phyloP scores from a whole-genome alignment of 2,329 filamentous ascomycete genomes.

The Ceratocystis alfenasii region DNA sequence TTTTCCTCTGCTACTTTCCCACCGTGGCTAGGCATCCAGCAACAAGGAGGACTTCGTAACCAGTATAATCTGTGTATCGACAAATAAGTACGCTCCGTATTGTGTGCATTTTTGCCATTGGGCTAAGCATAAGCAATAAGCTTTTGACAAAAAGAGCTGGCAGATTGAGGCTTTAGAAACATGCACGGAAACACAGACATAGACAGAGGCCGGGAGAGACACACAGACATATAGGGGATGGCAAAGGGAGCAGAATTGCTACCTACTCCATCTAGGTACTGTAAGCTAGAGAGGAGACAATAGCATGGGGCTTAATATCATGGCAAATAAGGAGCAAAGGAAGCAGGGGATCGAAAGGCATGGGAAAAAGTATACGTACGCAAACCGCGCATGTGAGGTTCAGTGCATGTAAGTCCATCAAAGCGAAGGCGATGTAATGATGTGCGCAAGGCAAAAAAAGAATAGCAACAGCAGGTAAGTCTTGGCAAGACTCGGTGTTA shows the following conservation, averaged over 20 bases:
- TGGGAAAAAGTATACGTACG: no score
- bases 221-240: background rate
- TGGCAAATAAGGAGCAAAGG: no score
- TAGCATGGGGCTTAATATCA: no score
- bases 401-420: no score
- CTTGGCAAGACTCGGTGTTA: background rate
- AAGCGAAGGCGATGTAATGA: no score
- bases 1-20: no score
- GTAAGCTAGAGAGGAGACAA: no score
- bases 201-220: background rate
- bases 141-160: background rate
- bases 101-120: background rate
- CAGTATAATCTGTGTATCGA: background rate
- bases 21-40: no score
- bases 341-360: no score
- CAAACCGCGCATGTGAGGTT: no score
- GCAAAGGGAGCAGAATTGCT: no score
- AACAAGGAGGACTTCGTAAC: background rate
- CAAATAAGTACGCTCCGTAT: background rate
- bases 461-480: background rate
- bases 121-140: slow-evolving; percentile 6
- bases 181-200: background rate
- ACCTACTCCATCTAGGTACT: no score
- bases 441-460: background rate
- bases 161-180: background rate